A percentile compares a stretch with the other conserved stretches of the same genome.
Evolutionary conservation across 2,329 filamentous ascomycete species (phyloP).

Genomic region (Rutstroemia sp.): DNA sequence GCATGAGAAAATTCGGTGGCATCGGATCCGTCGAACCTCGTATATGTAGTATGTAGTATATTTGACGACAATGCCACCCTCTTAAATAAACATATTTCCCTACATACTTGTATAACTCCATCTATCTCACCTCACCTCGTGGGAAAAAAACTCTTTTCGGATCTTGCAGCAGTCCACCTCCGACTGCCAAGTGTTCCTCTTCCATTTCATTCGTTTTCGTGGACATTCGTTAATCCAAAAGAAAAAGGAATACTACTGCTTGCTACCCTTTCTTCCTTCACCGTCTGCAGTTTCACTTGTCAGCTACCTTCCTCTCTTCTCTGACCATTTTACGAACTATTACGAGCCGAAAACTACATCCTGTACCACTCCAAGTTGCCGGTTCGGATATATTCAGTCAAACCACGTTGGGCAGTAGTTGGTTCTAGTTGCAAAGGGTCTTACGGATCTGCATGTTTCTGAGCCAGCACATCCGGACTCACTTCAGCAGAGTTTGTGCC

Average conservation of each 20-base stretch:
- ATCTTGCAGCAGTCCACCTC: not conserved
- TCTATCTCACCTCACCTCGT: not conserved
- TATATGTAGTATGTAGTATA: not conserved
- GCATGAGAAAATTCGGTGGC: not conserved
- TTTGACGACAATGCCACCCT: not conserved
- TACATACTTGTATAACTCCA: not conserved
- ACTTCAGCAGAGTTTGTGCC: not conserved
- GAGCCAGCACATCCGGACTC: constrained; percentile 7
- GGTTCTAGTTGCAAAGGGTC: constrained; percentile 2
- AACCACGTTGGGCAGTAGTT: constrained; percentile 1
- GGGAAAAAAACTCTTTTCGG: not conserved
- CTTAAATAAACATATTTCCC: not conserved
- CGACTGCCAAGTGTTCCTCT: not conserved
- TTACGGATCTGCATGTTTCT: constrained; percentile 6
- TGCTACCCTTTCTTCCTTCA: not conserved
- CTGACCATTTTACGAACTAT: not conserved
- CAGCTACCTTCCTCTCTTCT: not conserved
- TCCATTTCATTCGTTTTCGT: not conserved
- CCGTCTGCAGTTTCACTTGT: not conserved
- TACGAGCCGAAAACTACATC: not conserved
- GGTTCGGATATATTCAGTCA: not conserved
- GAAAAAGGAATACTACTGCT: not conserved
- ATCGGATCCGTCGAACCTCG: not conserved
- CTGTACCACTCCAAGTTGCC: not conserved
- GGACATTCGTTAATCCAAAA: not conserved